Percentiles rank a stretch among this genome's conserved stretches.
Conservation (phyloP, 352 stramenopile genomes). For the Phytophthora capsici region DNA sequence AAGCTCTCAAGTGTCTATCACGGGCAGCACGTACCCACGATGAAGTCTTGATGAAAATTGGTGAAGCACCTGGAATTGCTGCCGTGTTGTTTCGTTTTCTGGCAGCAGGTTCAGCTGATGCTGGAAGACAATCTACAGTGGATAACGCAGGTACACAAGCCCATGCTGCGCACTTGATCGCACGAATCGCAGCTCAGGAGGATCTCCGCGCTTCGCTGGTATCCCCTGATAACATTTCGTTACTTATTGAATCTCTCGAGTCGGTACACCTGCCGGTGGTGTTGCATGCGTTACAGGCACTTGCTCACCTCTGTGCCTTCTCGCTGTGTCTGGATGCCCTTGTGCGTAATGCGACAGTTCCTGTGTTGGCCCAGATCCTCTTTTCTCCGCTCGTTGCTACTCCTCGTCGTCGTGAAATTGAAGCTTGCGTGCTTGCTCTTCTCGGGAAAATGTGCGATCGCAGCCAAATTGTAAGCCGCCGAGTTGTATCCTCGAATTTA, state of each 20-base stretch:
- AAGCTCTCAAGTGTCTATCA: slow-evolving; percentile 75
- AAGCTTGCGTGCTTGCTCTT: slow-evolving; percentile 48
- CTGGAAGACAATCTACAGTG: slow-evolving; percentile 7
- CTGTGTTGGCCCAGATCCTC: slow-evolving; percentile 77
- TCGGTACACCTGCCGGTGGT: slow-evolving; percentile 76
- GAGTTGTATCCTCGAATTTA: slow-evolving; percentile 71
- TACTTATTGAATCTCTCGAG: slow-evolving; percentile 76
- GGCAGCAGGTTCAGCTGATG: slow-evolving; percentile 6
- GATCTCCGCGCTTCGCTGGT: slow-evolving; percentile 57
- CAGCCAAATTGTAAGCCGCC: slow-evolving; percentile 52
- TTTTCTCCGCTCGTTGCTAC: slow-evolving; percentile 54
- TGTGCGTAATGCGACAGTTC: slow-evolving; percentile 74
- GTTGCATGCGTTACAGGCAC: slow-evolving; percentile 58
- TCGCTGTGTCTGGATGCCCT: slow-evolving; percentile 70
- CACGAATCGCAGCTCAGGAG: slow-evolving; percentile 58
- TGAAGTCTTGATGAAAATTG: slow-evolving; percentile 75
- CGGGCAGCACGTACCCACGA: slow-evolving; percentile 59
- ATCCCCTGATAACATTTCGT: slow-evolving; percentile 59
- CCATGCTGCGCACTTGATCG: slow-evolving; percentile 68
- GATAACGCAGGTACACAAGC: slow-evolving; percentile 48
- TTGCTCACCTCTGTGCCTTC: slow-evolving; percentile 67
- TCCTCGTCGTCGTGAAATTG: slow-evolving; percentile 31
- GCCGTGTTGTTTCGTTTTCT: slow-evolving; percentile 56
- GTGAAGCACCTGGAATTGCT: slow-evolving; percentile 47
- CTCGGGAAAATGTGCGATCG: slow-evolving; percentile 61